Conservation (phyloP, 441 rosid genomes). For the Gossypium schwendimanii region DNA sequence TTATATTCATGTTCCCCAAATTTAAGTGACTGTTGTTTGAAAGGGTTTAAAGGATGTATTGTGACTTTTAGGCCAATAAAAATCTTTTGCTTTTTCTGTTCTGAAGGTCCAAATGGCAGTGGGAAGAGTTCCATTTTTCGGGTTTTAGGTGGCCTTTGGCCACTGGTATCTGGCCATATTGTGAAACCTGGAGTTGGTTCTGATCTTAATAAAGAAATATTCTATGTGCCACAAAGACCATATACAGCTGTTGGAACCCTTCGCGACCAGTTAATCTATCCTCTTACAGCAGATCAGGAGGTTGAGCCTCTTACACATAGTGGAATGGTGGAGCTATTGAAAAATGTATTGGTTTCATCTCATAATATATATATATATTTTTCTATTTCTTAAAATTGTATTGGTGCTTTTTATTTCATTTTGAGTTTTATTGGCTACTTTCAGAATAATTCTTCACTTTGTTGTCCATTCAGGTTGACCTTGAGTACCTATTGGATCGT, state of each 20-base stretch:
- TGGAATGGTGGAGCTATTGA: slow-evolving; percentile 88
- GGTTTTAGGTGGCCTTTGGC: slow-evolving; percentile 99
- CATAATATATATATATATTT: not conserved
- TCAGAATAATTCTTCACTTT: slow-evolving; percentile 9
- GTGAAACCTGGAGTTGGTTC: slow-evolving; percentile 98
- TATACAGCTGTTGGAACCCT: slow-evolving; percentile 98
- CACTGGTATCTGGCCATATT: slow-evolving; percentile 86
- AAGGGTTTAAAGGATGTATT: not conserved
- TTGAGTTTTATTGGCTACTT: slow-evolving; percentile 6
- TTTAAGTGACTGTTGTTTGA: not conserved
- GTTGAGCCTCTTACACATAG: slow-evolving; percentile 52
- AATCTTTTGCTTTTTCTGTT: slow-evolving; percentile 19
- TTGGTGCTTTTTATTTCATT: slow-evolving; percentile 8
- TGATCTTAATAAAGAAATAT: slow-evolving; percentile 95
- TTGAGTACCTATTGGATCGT: slow-evolving; percentile 88
- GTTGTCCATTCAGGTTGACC: slow-evolving; percentile 67
- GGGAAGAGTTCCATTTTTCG: slow-evolving; percentile 99
- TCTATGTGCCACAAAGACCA: slow-evolving; percentile 99
- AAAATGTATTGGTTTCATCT: slow-evolving; percentile 57
- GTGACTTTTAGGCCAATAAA: not conserved
- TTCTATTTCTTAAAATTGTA: not conserved
- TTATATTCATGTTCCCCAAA: not conserved
- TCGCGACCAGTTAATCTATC: slow-evolving; percentile 95
- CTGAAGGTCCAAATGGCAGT: slow-evolving; percentile 97
- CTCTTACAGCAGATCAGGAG: slow-evolving; percentile 76